phyloP scores from a whole-genome alignment of 2,329 filamentous ascomycete genomes.

The Truncatella angustata region DNA sequence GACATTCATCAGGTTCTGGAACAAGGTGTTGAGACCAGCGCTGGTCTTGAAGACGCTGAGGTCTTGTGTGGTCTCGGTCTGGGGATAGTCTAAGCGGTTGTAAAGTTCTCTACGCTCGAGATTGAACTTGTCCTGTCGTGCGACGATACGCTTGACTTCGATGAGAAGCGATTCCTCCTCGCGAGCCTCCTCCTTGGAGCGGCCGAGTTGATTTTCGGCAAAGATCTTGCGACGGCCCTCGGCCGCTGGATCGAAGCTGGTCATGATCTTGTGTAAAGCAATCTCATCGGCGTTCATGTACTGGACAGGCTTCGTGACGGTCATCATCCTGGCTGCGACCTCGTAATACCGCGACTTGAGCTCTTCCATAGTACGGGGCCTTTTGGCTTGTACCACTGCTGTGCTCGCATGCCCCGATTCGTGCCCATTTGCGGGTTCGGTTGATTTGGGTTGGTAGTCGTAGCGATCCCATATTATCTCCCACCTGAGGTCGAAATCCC shows the following conservation, averaged over 20 bases:
- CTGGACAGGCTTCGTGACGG: conserved; percentile 73
- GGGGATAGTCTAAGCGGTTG: conserved; percentile 79
- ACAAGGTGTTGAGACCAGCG: conserved; percentile 72
- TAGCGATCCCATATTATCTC: conserved; percentile 90
- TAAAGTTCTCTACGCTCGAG: conserved; percentile 87
- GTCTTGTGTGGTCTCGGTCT: conserved; percentile 55
- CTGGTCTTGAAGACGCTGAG: conserved; percentile 79
- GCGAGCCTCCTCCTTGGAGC: conserved; percentile 82
- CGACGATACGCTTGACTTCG: conserved; percentile 88
- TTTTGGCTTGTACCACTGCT: conserved; percentile 52
- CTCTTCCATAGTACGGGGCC: conserved; percentile 75
- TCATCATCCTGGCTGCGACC: conserved; percentile 79
- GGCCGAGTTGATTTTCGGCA: conserved; percentile 73
- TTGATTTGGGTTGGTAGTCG: conserved; percentile 59
- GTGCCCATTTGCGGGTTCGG: conserved; percentile 33
- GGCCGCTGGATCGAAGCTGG: conserved; percentile 77
- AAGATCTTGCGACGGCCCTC: conserved; percentile 83
- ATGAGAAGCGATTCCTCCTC: conserved; percentile 88
- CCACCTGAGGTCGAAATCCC: conserved; percentile 86
- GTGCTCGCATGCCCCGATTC: conserved; percentile 46
- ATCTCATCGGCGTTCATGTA: conserved; percentile 89
- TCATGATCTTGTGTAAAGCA: conserved; percentile 78
- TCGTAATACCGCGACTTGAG: conserved; percentile 90
- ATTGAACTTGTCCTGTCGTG: conserved; percentile 81
- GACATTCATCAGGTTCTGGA: conserved; percentile 76